Evolutionary conservation across 345 rosid species (phyloP).

Genomic region (Psidium friedrichsthalianum): DNA sequence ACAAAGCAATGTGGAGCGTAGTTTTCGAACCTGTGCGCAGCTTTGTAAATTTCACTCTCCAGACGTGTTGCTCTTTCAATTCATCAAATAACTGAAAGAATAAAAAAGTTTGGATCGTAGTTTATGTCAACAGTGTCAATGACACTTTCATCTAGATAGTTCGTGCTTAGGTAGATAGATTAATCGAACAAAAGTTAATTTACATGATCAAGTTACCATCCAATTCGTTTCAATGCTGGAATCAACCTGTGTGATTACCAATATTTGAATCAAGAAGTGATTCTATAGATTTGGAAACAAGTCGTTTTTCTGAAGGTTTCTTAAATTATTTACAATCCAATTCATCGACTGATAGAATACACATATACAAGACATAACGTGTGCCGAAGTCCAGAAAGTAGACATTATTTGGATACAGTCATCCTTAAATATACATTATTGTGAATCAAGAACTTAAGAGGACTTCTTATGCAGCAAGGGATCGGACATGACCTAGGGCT

Average conservation of each 20-base stretch:
- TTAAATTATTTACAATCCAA: too few species aligned
- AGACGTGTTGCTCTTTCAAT: too few species aligned
- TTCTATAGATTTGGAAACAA: too few species aligned
- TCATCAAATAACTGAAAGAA: too few species aligned
- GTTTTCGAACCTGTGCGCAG: too few species aligned
- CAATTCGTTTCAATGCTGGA: neutral
- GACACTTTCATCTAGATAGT: neutral
- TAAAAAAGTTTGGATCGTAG: too few species aligned
- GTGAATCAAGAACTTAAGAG: conserved; percentile 8
- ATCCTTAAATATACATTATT: neutral
- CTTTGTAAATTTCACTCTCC: too few species aligned
- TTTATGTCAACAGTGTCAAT: too few species aligned
- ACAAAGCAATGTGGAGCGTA: neutral
- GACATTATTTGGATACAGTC: neutral
- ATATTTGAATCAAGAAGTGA: neutral
- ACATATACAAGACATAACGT: neutral
- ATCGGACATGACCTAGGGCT: conserved; percentile 69
- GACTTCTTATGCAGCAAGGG: conserved; percentile 58
- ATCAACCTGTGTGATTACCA: neutral
- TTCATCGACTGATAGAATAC: too few species aligned
- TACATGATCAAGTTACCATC: neutral
- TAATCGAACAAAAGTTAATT: neutral
- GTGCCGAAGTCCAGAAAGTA: neutral
- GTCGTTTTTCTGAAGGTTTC: too few species aligned
- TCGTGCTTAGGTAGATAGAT: neutral